These are phyloP conservation scores for Ehretia macrophylla DNA, from an alignment of 257 asterid species.

Conservation along the genomic window DNA sequence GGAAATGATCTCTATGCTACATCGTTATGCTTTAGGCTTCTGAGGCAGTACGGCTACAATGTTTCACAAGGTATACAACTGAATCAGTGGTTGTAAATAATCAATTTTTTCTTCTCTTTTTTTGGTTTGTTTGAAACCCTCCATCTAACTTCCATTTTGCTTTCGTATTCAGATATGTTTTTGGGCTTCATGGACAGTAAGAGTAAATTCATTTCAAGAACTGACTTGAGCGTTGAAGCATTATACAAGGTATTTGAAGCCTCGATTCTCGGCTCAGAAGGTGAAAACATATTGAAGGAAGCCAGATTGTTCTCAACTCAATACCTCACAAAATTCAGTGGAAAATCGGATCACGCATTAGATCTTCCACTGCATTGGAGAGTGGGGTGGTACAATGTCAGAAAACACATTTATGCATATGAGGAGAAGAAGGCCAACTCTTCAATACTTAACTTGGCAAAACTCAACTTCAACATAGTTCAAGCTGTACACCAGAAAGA, in stretches of 20 bases:
- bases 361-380: conserved; percentile 36
- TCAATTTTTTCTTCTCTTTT: too few species aligned
- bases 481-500: conserved; percentile 55
- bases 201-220: conserved; percentile 9
- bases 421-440: conserved; percentile 1
- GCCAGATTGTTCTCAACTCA: conserved; percentile 15
- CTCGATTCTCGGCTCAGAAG: conserved; percentile 7
- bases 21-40: conserved; percentile 38
- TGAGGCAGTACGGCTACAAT: conserved; percentile 45
- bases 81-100: too few species aligned
- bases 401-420: conserved; percentile 20
- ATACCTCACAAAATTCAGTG: background rate
- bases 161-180: conserved; percentile 28
- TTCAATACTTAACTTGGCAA: conserved; percentile 34
- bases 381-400: conserved; percentile 47
- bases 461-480: conserved; percentile 49
- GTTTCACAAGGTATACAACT: conserved; percentile 43
- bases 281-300: conserved; percentile 27
- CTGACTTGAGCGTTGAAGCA: background rate
- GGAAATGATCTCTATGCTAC: conserved; percentile 21
- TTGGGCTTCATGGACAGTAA: conserved; percentile 18
- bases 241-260: too few species aligned
- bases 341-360: background rate
- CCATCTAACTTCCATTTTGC: too few species aligned
- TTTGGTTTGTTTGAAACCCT: too few species aligned